These are phyloP conservation scores for Exophiala xenobiotica DNA, from an alignment of 2,329 filamentous ascomycete genomes.

Conservation along the genomic window DNA sequence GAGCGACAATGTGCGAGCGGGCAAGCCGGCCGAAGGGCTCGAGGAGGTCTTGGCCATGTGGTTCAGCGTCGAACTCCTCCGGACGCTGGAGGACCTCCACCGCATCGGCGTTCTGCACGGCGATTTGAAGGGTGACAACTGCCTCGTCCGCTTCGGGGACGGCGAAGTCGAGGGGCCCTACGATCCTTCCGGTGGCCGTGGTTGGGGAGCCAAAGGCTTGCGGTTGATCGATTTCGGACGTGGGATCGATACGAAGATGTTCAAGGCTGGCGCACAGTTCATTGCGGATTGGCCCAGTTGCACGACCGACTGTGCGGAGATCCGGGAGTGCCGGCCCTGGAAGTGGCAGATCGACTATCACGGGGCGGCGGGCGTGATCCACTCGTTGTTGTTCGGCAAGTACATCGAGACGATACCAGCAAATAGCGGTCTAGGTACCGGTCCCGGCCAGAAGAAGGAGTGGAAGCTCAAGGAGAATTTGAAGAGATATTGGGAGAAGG, in stretches of 20 bases:
- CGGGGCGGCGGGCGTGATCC: conserved; percentile 82
- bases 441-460: conserved; percentile 52
- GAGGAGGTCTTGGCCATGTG: conserved; percentile 94
- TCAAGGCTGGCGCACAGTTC: conserved; percentile 75
- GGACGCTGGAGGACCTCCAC: conserved; percentile 86
- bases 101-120: conserved; percentile 78
- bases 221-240: conserved; percentile 92
- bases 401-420: conserved; percentile 75
- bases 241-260: conserved; percentile 88
- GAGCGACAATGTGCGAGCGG: conserved; percentile 57
- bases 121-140: conserved; percentile 94
- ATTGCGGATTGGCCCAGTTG: conserved; percentile 93
- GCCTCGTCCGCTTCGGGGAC: conserved; percentile 71
- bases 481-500: conserved; percentile 95
- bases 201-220: conserved; percentile 79
- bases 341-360: conserved; percentile 98
- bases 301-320: conserved; percentile 87
- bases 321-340: conserved; percentile 91
- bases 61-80: conserved; percentile 85
- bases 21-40: conserved; percentile 55
- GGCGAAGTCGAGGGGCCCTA: conserved; percentile 61
- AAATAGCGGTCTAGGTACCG: conserved; percentile 24
- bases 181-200: conserved; percentile 68
- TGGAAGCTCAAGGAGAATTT: conserved; percentile 80
- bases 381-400: conserved; percentile 86